Percentiles rank a stretch among this genome's conserved stretches.
Conservation (phyloP, 805 yeast genomes). For the Suhomyces prunicola region DNA sequence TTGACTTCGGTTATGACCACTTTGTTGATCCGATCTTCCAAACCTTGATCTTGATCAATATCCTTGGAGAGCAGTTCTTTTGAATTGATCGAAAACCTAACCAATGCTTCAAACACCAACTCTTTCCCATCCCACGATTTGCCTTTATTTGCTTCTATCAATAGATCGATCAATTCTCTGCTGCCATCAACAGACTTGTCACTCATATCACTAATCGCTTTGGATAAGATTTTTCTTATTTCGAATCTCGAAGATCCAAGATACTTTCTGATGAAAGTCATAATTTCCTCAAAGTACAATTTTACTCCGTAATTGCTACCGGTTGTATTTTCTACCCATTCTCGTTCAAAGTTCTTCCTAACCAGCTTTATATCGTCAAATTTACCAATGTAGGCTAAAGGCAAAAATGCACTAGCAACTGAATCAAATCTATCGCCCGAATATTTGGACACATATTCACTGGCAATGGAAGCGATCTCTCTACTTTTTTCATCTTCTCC, state of each 20-base stretch:
- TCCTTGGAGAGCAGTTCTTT: slow-evolving; percentile 25
- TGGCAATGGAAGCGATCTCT: slow-evolving; percentile 55
- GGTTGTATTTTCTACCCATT: slow-evolving; percentile 76
- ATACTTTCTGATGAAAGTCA: slow-evolving; percentile 46
- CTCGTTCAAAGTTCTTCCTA: slow-evolving; percentile 49
- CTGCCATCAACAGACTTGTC: slow-evolving; percentile 26
- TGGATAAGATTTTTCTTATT: slow-evolving; percentile 68
- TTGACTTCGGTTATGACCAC: slow-evolving; percentile 58
- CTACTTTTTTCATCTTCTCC: slow-evolving; percentile 42
- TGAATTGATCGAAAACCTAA: slow-evolving; percentile 51
- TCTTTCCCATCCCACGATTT: slow-evolving; percentile 91
- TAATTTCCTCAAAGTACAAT: slow-evolving; percentile 68
- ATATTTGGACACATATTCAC: slow-evolving; percentile 64
- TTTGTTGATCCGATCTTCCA: slow-evolving; percentile 38
- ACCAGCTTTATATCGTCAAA: slow-evolving; percentile 56
- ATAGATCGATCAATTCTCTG: slow-evolving; percentile 43
- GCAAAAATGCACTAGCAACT: slow-evolving; percentile 64
- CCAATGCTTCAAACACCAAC: slow-evolving; percentile 64
- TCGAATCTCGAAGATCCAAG: slow-evolving; percentile 57
- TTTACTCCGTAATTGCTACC: slow-evolving; percentile 71
- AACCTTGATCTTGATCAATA: slow-evolving; percentile 9
- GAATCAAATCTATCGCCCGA: slow-evolving; percentile 65
- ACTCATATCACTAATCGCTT: slow-evolving; percentile 59
- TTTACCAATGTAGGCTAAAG: slow-evolving; percentile 74
- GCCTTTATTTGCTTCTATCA: slow-evolving; percentile 65